Evolutionary conservation across 805 yeast genomes (phyloP).

Genomic region (Millerozyma acaciae): DNA sequence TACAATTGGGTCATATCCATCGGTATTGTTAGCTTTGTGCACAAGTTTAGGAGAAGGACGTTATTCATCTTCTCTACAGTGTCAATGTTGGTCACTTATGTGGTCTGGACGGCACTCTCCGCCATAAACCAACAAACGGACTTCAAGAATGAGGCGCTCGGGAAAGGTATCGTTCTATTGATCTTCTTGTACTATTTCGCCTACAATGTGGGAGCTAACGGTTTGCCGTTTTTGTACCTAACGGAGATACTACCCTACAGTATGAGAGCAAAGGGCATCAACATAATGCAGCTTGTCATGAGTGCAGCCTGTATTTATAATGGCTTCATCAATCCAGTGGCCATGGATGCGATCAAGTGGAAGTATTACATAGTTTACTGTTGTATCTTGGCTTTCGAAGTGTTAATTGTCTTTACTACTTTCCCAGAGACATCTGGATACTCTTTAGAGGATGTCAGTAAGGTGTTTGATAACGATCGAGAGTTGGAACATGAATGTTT

Average conservation of each 20-base stretch:
- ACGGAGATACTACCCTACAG: constrained; percentile 32
- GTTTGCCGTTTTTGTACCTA: constrained; percentile 26
- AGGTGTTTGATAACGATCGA: constrained; percentile 23
- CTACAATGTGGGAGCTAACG: constrained; percentile 26
- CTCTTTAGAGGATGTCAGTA: constrained; percentile 32
- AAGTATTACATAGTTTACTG: constrained; percentile 33
- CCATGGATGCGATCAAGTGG: constrained; percentile 32
- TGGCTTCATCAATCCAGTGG: constrained; percentile 18
- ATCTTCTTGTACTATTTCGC: constrained; percentile 37
- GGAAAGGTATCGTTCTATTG: constrained; percentile 48
- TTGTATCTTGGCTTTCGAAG: constrained; percentile 22
- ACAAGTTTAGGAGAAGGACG: constrained; percentile 24
- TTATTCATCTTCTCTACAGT: constrained; percentile 23
- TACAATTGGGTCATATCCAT: constrained; percentile 38
- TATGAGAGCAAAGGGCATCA: constrained; percentile 30
- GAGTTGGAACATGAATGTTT: constrained; percentile 1
- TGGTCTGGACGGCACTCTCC: constrained; percentile 29
- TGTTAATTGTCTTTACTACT: constrained; percentile 19
- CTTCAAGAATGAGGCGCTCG: constrained; percentile 37
- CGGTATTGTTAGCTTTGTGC: constrained; percentile 16
- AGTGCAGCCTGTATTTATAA: constrained; percentile 14
- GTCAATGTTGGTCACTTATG: constrained; percentile 14
- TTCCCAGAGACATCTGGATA: constrained; percentile 31
- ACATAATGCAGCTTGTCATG: constrained; percentile 17
- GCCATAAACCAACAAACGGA: constrained; percentile 42